Evolutionary conservation across 495 filamentous ascomycete species (phyloP), one percentile per base, ranked within the genome.

Genomic region (Trichoderma erinaceum): DNA sequence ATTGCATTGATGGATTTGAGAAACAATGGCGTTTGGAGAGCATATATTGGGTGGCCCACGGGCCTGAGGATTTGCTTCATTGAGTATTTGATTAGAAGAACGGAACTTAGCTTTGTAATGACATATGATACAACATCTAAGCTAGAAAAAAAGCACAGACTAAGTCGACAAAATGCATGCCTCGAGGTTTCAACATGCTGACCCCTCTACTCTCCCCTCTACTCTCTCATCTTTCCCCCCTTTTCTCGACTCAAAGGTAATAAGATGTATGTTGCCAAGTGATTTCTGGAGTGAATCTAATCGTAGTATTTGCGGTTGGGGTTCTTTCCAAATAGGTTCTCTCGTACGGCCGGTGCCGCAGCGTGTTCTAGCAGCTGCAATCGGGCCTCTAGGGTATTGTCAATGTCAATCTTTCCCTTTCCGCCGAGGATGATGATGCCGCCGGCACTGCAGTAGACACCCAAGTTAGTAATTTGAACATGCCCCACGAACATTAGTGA

Each of bases 341-440:
- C 85, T 70, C 96, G 86, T 70, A 99, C 88, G 41, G 87, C 88
- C 15, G 96, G 96, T 50, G 98, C 84, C 35, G 90, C 91, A 71
- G 90, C 91, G 67, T 87, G 87, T 76, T 94, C 88, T 48, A 97
- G 85, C 67, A 98, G 80, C 69, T 87, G 88, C 78, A 99, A 81
- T 67, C 96, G 87, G 75, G 97, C 90, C 72, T 98, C 96, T 64
- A 98, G 88, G 32, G 95, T 98, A 80, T 99, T 97, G 86, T 97
- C 92, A 76, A 99, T 96, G 71, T 96, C 92, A 77, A 99, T 98
- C 84, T 93, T 97, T 74, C 96, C 96, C 68, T 87, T 83, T 63
- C 89, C 87, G 32, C 93, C 92, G 27, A 96, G 76, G 70, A 98
- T 90, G 52, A 81, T 75, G 21, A 97, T 81, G 70, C 95, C 95